A percentile compares a stretch with the other conserved stretches of the same genome.
phyloP scores from a whole-genome alignment of 768 basidiomycete species.

The Termitomyces sp. region DNA sequence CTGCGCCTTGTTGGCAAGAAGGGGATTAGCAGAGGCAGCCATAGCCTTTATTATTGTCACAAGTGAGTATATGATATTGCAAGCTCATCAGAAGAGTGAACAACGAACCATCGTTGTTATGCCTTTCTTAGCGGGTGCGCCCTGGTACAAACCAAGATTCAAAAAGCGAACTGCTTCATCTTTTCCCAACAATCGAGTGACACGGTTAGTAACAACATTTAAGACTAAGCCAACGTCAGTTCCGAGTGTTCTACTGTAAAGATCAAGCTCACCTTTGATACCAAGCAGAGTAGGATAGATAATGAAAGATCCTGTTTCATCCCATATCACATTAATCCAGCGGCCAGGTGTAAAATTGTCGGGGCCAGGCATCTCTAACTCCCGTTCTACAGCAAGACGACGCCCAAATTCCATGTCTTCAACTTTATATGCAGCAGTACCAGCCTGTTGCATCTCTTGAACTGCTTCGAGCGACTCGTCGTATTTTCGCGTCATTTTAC shows the following conservation, averaged over 20 bases:
- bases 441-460: constrained; percentile 99
- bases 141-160: constrained; percentile 89
- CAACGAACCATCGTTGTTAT: constrained; percentile 72
- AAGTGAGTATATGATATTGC: neutral
- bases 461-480: constrained; percentile 91
- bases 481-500: constrained; percentile 88
- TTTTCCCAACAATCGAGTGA: constrained; percentile 83
- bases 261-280: constrained; percentile 68
- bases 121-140: constrained; percentile 81
- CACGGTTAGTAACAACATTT: constrained; percentile 91
- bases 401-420: constrained; percentile 99
- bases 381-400: constrained; percentile 87
- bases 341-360: constrained; percentile 69
- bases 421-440: constrained; percentile 84
- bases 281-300: constrained; percentile 92
- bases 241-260: neutral
- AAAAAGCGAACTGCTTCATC: constrained; percentile 91
- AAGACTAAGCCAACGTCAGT: constrained; percentile 53
- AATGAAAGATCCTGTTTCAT: constrained; percentile 93
- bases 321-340: constrained; percentile 93
- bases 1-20: constrained; percentile 77
- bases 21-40: constrained; percentile 93
- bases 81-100: neutral
- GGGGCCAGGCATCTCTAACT: constrained; percentile 77
- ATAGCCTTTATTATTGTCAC: constrained; percentile 55